These are phyloP conservation scores for Globisporangium spinosum DNA, from an alignment of 352 stramenopile species.

Conservation along the genomic window DNA sequence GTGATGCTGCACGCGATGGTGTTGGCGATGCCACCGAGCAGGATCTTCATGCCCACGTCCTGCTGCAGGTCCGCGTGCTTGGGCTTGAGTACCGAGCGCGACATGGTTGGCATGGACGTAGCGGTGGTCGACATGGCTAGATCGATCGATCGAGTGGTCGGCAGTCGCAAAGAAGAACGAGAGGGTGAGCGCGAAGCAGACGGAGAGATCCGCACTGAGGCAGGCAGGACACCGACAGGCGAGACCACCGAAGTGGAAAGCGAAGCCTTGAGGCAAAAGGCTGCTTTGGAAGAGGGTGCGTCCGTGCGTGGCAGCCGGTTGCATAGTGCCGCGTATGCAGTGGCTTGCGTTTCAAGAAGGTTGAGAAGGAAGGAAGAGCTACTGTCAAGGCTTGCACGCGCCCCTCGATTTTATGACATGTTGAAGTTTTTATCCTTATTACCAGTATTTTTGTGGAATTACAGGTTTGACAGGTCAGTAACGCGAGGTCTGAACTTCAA, in stretches of 20 bases:
- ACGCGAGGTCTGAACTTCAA: conserved; percentile 10
- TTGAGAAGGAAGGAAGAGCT: not conserved
- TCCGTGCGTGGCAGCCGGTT: not conserved
- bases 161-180: not conserved
- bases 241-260: not conserved
- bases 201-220: conserved; percentile 18
- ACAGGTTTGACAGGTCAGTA: not conserved
- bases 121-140: conserved; percentile 10
- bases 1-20: conserved; percentile 45
- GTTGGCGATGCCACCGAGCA: conserved; percentile 60
- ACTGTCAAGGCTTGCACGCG: not conserved
- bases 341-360: conserved; percentile 7
- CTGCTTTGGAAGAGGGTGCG: not conserved
- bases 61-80: conserved; percentile 48
- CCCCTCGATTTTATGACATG: not conserved
- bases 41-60: conserved; percentile 56
- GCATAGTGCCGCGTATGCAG: conserved; percentile 1
- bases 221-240: not conserved
- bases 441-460: too few relatives aligned
- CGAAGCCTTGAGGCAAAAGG: not conserved
- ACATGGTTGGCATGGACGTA: conserved; percentile 1
- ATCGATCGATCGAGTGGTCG: too few relatives aligned
- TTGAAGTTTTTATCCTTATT: not conserved
- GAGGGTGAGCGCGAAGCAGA: conserved; percentile 12
- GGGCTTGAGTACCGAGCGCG: conserved; percentile 11